Evolutionary conservation across 2,329 filamentous ascomycete species (phyloP), one percentile per base, ranked within the genome.

Genomic region (Xylariaceae sp.): DNA sequence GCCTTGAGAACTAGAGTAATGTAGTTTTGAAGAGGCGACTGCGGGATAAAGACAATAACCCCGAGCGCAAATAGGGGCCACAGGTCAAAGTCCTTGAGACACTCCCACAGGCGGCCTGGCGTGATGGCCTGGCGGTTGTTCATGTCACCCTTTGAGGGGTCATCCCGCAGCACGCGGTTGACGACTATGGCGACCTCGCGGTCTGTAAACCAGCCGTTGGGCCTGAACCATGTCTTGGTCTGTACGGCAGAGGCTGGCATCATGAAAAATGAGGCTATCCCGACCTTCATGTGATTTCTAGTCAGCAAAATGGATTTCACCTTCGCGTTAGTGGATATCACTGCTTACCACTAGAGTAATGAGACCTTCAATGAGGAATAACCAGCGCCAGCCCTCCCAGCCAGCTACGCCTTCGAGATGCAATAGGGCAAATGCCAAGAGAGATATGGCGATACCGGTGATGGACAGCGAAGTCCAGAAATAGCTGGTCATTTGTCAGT

Each of bases 101-200:
- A 67, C n/a, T 71, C 55, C 72, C 73, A 77, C 6, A 79, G 68
- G 7, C 66, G 63, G 6, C 55, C 63, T 0, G 67, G 69, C 0
- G 73, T 78, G 41, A 80, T 69, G 2, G 73, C 70, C 58, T 79
- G 68, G 12, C 77, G 74, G 51, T 80, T 80, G 58, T 80, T 73
- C 74, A 82, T 80, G 50, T 75, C 73, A 34, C 74, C 75, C 53
- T 79, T 79, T 20, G 71, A 70, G 3, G 78, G 78, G 50, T 81
- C 80, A 45, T 83, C 79, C 6, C 80, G 72, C 17, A 71, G 60
- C 5, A 71, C 63, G 2, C 81, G 70, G 52, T 82, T 83, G 6
- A 82, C 78, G 2, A 82, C 69, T 38, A 83, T 82, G 21, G 67
- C 62, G 29, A 77, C 70, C 55, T 82, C 77, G 14, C 73, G 72